phyloP scores from a whole-genome alignment of 345 rosid genomes.

The rapeseed (Brassica napus) region Da-Ae NC_063437.1:1719001-1719500 shows the following conservation, averaged over 20 bases:
- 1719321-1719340: not conserved
- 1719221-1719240: not conserved
- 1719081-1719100: too few species aligned
- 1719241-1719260: not conserved
- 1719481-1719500: constrained; percentile 1
- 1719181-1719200: not conserved
- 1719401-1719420: constrained; percentile 60
- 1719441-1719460: constrained; percentile 13
- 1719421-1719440: not conserved
- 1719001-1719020: not conserved
- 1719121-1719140: too few species aligned
- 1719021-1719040: too few species aligned
- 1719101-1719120: too few species aligned
- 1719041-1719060: too few species aligned
- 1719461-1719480: not conserved
- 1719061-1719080: too few species aligned
- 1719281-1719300: not conserved
- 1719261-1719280: constrained; percentile 30
- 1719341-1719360: constrained; percentile 58
- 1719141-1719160: too few species aligned
- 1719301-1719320: not conserved
- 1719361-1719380: constrained; percentile 74
- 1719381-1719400: constrained; percentile 67
- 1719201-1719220: not conserved
- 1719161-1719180: not conserved